Percentiles rank a stretch among this genome's conserved stretches.
phyloP scores from a whole-genome alignment of 2,329 filamentous ascomycete species.

The Teratosphaeriaceae sp. region DNA sequence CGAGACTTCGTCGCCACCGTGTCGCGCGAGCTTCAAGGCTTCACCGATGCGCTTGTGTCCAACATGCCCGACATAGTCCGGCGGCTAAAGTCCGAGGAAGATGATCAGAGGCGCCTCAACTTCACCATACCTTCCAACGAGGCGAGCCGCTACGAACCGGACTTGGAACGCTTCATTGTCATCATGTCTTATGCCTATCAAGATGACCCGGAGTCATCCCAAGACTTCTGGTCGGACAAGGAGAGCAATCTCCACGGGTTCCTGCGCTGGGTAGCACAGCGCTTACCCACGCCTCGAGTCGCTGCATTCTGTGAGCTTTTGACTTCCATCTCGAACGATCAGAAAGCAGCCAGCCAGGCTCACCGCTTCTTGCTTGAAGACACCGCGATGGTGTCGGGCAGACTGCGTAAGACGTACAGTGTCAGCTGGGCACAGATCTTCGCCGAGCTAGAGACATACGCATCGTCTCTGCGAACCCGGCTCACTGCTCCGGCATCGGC shows the following conservation, averaged over 20 bases:
- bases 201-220: constrained; percentile 72
- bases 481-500: constrained; percentile 53
- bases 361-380: constrained; percentile 90
- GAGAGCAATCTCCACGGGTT: constrained; percentile 94
- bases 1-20: constrained; percentile 64
- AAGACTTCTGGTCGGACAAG: constrained; percentile 84
- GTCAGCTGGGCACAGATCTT: constrained; percentile 93
- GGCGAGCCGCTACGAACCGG: constrained; percentile 37
- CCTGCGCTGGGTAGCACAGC: constrained; percentile 90
- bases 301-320: constrained; percentile 97
- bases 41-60: constrained; percentile 87
- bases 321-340: constrained; percentile 75
- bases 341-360: constrained; percentile 74
- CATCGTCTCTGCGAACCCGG: constrained; percentile 68
- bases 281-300: constrained; percentile 91
- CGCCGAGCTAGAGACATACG: constrained; percentile 79
- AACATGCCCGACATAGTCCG: constrained; percentile 91
- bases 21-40: constrained; percentile 76
- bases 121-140: constrained; percentile 31
- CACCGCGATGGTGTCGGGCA: constrained; percentile 49
- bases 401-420: constrained; percentile 74
- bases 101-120: constrained; percentile 62
- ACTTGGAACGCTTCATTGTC: constrained; percentile 82
- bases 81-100: constrained; percentile 78
- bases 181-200: constrained; percentile 91